Evolutionary conservation across 441 rosid genomes (phyloP).

Genomic region (Hura crepitans): DNA sequence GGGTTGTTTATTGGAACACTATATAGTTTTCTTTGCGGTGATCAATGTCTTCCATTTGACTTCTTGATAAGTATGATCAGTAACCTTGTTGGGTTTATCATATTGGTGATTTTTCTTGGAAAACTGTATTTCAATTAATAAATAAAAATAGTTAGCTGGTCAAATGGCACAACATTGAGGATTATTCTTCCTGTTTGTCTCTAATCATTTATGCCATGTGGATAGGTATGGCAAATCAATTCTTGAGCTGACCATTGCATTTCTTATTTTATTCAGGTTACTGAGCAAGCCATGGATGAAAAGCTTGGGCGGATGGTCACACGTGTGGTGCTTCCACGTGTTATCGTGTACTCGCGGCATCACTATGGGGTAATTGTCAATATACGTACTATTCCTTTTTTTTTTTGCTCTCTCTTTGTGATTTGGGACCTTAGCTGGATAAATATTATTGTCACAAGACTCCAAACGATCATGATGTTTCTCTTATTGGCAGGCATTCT

Average conservation of each 20-base stretch:
- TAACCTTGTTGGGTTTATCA: background rate
- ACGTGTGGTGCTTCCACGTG: constrained; percentile 95
- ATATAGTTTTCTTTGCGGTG: background rate
- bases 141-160: background rate
- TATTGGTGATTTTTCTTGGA: background rate
- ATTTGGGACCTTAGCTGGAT: constrained; percentile 3
- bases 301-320: constrained; percentile 88
- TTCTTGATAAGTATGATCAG: background rate
- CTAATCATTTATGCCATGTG: background rate
- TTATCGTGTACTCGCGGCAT: constrained; percentile 89
- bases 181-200: background rate
- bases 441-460: constrained; percentile 1
- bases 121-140: background rate
- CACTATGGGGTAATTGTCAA: constrained; percentile 76
- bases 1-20: background rate
- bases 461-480: constrained; percentile 17
- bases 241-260: background rate
- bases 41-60: background rate
- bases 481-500: constrained; percentile 65
- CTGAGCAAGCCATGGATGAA: constrained; percentile 85
- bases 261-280: constrained; percentile 48
- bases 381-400: background rate
- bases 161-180: background rate
- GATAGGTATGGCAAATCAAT: background rate
- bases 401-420: background rate